These are phyloP conservation scores for Cladosporium sp. DNA, from an alignment of 2,329 filamentous ascomycete species.

Conservation along the genomic window DNA sequence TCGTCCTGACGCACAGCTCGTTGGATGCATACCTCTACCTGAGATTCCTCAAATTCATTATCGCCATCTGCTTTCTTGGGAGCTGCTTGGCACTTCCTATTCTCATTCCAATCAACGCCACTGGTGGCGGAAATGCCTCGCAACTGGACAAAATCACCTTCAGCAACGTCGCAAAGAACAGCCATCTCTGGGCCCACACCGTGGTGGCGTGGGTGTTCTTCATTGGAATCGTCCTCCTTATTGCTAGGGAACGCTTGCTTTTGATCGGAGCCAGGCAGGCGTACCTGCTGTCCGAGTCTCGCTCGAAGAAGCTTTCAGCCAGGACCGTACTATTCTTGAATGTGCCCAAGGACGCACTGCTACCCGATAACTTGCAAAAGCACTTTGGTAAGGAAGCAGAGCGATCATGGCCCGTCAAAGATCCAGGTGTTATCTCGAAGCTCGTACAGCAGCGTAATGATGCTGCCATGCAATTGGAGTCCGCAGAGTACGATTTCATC, in stretches of 20 bases:
- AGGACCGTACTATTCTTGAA: conserved; percentile 46
- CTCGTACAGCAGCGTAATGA: conserved; percentile 42
- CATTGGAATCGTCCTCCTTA: conserved; percentile 35
- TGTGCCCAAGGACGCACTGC: conserved; percentile 34
- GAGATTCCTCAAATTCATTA: conserved; percentile 42
- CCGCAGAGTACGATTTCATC: conserved; percentile 41
- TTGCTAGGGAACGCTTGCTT: conserved; percentile 43
- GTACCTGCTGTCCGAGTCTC: conserved; percentile 40
- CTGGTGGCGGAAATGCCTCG: conserved; percentile 28
- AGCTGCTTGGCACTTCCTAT: conserved; percentile 43
- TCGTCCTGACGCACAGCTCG: conserved; percentile 45
- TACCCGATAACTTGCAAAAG: conserved; percentile 26
- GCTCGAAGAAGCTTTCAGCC: conserved; percentile 42
- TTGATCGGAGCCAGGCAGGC: conserved; percentile 47
- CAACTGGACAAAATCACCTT: conserved; percentile 31
- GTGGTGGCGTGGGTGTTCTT: conserved; percentile 41
- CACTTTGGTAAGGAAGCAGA: conserved; percentile 36
- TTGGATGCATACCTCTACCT: conserved; percentile 47
- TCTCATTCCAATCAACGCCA: conserved; percentile 44
- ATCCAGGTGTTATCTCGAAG: conserved; percentile 41
- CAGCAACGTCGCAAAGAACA: conserved; percentile 38
- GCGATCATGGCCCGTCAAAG: conserved; percentile 41
- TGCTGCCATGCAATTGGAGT: conserved; percentile 40
- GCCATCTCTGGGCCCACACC: conserved; percentile 42
- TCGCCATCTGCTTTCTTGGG: conserved; percentile 40